These are phyloP conservation scores for Podospora didyma DNA, from an alignment of 495 filamentous ascomycete species.

Conservation along the genomic window DNA sequence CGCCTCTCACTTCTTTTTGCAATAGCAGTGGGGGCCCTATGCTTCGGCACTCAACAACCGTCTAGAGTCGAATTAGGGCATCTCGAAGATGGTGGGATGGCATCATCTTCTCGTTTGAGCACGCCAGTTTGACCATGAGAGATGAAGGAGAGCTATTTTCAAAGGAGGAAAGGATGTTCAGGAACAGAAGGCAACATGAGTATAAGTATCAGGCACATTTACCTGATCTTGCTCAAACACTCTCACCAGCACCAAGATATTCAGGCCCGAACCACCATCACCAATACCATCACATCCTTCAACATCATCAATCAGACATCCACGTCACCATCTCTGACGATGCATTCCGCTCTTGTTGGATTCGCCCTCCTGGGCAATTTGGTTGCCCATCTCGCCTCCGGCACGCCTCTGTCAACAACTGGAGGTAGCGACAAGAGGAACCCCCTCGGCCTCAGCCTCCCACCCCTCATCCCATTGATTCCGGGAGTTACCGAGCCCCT, in stretches of 20 bases:
- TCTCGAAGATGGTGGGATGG: conserved; percentile 8
- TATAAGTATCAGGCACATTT: conserved; percentile 12
- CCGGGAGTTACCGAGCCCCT: conserved; percentile 57
- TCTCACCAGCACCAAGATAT: conserved; percentile 8
- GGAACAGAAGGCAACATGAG: not conserved
- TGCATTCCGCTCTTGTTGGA: conserved; percentile 14
- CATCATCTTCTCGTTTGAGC: conserved; percentile 16
- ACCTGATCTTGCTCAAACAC: conserved; percentile 1
- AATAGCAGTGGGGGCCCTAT: conserved; percentile 3
- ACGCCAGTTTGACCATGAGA: conserved; percentile 9
- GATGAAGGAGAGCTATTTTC: not conserved
- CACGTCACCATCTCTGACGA: not conserved
- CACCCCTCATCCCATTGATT: conserved; percentile 53
- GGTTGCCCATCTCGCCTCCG: conserved; percentile 14
- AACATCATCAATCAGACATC: not conserved
- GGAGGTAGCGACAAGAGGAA: conserved; percentile 12
- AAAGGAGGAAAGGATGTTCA: not conserved
- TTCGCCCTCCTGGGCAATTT: conserved; percentile 21
- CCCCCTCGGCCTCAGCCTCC: conserved; percentile 31
- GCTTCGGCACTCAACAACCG: not conserved
- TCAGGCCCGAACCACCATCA: not conserved
- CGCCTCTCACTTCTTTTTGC: not conserved
- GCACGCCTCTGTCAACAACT: conserved; percentile 9
- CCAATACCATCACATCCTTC: not conserved
- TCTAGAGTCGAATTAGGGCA: not conserved